Percentiles rank a stretch among this genome's conserved stretches.
Conservation (phyloP, 148 eudicot genomes). For the Spergularia bocconei region DNA sequence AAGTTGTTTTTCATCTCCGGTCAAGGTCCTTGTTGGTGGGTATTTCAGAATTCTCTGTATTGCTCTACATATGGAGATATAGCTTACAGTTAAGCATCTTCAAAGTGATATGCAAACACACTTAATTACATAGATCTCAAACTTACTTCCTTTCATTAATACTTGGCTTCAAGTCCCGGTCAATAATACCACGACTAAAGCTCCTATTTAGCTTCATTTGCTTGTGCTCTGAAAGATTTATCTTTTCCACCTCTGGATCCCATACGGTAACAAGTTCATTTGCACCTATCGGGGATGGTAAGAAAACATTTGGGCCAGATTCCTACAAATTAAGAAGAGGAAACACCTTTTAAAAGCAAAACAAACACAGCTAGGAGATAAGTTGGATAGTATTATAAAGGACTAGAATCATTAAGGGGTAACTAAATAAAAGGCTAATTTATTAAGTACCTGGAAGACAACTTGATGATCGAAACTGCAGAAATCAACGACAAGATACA, state of each 20-base stretch:
- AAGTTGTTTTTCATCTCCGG: conserved; percentile 93
- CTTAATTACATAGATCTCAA: not conserved
- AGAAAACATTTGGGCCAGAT: conserved; percentile 84
- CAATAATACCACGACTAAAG: conserved; percentile 89
- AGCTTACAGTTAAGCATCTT: conserved; percentile 7
- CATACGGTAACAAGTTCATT: conserved; percentile 94
- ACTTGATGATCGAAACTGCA: conserved; percentile 96
- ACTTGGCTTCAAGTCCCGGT: conserved; percentile 96
- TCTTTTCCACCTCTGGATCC: conserved; percentile 95
- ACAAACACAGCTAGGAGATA: not conserved
- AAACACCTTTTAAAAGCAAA: not conserved
- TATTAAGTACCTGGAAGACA: conserved; percentile 73
- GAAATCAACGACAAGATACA: conserved; percentile 80
- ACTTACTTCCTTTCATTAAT: conserved; percentile 89
- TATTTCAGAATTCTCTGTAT: conserved; percentile 84
- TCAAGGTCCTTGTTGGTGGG: conserved; percentile 92
- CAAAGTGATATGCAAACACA: not conserved
- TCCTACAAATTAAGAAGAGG: conserved; percentile 44
- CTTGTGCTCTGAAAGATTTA: conserved; percentile 96
- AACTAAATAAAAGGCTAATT: not conserved
- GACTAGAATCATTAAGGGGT: not conserved
- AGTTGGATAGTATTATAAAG: not conserved
- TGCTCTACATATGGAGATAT: conserved; percentile 48
- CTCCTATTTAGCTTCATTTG: conserved; percentile 94
- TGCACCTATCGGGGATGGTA: conserved; percentile 81